Evolutionary conservation across 1,284 basidiomycete genomes (phyloP).

Genomic region (Pterulicium gracile): DNA sequence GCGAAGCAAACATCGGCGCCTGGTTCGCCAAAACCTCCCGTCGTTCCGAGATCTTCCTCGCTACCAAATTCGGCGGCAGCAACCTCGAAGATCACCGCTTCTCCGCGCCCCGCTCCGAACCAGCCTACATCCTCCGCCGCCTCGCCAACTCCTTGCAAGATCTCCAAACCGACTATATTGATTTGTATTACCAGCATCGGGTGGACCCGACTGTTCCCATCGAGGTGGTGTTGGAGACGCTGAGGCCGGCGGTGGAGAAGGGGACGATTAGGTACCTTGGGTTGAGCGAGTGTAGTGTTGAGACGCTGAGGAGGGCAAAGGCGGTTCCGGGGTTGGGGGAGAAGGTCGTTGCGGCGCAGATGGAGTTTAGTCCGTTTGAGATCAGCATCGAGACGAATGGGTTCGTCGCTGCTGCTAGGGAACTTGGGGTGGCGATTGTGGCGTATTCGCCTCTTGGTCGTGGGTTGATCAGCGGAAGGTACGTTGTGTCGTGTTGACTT

Average conservation of each 20-base stretch:
- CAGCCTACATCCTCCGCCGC: slow-evolving; percentile 13
- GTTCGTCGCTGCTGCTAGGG: slow-evolving; percentile 11
- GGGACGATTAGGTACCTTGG: slow-evolving; percentile 36
- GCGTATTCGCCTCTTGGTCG: slow-evolving; percentile 32
- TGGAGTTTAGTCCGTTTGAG: slow-evolving; percentile 40
- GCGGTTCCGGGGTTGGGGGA: slow-evolving; percentile 19
- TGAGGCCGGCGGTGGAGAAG: slow-evolving; percentile 19
- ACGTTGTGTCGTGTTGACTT: slow-evolving; percentile 16
- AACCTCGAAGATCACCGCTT: background rate
- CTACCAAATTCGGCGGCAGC: slow-evolving; percentile 14
- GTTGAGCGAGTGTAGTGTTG: slow-evolving; percentile 33
- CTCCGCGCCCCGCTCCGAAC: slow-evolving; percentile 1
- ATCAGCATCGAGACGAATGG: slow-evolving; percentile 20
- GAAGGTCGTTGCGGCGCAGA: slow-evolving; percentile 32
- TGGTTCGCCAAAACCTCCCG: slow-evolving; percentile 11
- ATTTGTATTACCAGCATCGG: slow-evolving; percentile 20
- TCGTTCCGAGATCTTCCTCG: slow-evolving; percentile 17
- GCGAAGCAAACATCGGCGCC: background rate
- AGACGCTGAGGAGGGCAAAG: slow-evolving; percentile 37
- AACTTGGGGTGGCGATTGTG: slow-evolving; percentile 13
- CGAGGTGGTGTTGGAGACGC: slow-evolving; percentile 21
- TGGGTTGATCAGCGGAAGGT: slow-evolving; percentile 39
- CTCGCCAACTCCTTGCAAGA: slow-evolving; percentile 15
- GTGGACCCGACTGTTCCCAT: slow-evolving; percentile 19
- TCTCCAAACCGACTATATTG: slow-evolving; percentile 16